phyloP scores from a whole-genome alignment of 2,329 filamentous ascomycete genomes.

The Tolypocladium capitatum region DNA sequence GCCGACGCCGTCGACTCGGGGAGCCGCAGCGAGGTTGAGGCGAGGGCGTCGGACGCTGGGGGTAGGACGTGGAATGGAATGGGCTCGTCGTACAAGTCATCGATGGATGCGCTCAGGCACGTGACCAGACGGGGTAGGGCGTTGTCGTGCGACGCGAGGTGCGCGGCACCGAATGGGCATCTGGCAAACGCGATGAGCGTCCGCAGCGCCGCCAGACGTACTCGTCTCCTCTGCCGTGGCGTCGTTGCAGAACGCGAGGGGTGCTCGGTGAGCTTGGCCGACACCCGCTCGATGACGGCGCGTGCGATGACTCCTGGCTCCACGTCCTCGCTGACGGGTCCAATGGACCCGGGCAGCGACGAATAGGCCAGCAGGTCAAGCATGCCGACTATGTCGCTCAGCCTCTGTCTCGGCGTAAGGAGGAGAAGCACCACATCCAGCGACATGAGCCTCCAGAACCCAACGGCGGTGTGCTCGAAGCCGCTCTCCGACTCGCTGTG shows the following conservation, averaged over 20 bases:
- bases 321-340: slow-evolving; percentile 41
- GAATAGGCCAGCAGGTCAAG: slow-evolving; percentile 56
- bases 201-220: slow-evolving; percentile 34
- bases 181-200: slow-evolving; percentile 47
- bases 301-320: slow-evolving; percentile 29
- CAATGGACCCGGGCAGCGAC: slow-evolving; percentile 48
- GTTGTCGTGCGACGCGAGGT: slow-evolving; percentile 54
- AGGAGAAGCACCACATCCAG: slow-evolving; percentile 54
- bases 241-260: slow-evolving; percentile 24
- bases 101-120: slow-evolving; percentile 50
- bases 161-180: slow-evolving; percentile 47
- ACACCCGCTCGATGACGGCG: slow-evolving; percentile 47
- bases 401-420: slow-evolving; percentile 52
- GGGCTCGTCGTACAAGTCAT: slow-evolving; percentile 53
- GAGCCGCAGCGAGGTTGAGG: neutral
- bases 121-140: slow-evolving; percentile 64
- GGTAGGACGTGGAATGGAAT: slow-evolving; percentile 27
- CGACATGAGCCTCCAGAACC: slow-evolving; percentile 57
- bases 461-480: slow-evolving; percentile 16
- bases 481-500: slow-evolving; percentile 16
- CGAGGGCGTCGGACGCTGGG: slow-evolving; percentile 6
- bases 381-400: slow-evolving; percentile 49
- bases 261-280: slow-evolving; percentile 45
- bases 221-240: slow-evolving; percentile 24
- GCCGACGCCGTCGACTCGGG: slow-evolving; percentile 9